Conservation (phyloP, 2,329 filamentous ascomycete species). For the Teratosphaeria epicoccoides region DNA sequence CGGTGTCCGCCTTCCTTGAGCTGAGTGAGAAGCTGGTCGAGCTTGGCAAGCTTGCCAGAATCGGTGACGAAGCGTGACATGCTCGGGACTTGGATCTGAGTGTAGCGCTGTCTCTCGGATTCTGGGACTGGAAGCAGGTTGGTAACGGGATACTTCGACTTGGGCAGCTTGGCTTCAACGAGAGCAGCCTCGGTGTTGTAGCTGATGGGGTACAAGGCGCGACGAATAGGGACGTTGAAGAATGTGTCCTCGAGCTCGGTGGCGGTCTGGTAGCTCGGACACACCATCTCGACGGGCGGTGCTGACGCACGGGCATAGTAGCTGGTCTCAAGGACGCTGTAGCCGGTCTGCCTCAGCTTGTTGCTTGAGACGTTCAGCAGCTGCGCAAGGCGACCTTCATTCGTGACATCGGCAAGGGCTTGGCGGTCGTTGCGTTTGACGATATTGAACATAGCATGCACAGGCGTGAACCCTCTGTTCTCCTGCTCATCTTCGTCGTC, state of each 20-base stretch:
- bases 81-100: slow-evolving; percentile 82
- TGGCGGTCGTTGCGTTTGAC: slow-evolving; percentile 55
- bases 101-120: slow-evolving; percentile 74
- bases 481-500: slow-evolving; percentile 42
- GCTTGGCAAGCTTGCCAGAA: slow-evolving; percentile 85
- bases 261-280: slow-evolving; percentile 53
- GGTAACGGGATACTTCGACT: slow-evolving; percentile 51
- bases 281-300: slow-evolving; percentile 73
- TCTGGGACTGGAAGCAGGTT: slow-evolving; percentile 66
- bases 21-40: slow-evolving; percentile 76
- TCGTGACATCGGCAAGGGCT: slow-evolving; percentile 58
- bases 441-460: slow-evolving; percentile 74
- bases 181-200: slow-evolving; percentile 60
- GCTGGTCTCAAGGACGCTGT: slow-evolving; percentile 70
- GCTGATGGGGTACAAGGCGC: slow-evolving; percentile 58
- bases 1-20: slow-evolving; percentile 89
- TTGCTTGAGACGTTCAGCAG: slow-evolving; percentile 68
- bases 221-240: slow-evolving; percentile 70
- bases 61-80: slow-evolving; percentile 98
- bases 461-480: slow-evolving; percentile 47
- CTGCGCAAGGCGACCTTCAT: slow-evolving; percentile 57
- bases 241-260: slow-evolving; percentile 60
- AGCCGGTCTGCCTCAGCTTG: slow-evolving; percentile 57
- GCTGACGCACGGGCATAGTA: slow-evolving; percentile 69
- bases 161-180: slow-evolving; percentile 60